Evolutionary conservation across 164 flowering plant genomes (phyloP).

Genomic region (Hamamelis virginiana): DNA sequence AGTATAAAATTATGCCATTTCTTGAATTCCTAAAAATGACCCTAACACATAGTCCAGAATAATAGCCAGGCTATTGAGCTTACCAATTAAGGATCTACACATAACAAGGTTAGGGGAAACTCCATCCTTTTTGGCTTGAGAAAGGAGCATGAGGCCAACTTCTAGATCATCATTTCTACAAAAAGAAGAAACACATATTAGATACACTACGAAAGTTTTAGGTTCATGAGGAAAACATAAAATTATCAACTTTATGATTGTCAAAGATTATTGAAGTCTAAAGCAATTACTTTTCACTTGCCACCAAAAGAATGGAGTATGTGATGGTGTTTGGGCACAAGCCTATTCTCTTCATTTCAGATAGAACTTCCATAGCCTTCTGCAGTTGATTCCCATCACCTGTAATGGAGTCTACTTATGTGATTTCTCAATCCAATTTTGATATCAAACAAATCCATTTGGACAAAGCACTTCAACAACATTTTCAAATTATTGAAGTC

Average conservation of each 20-base stretch:
- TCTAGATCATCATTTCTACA: conserved; percentile 74
- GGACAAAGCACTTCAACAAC: neutral
- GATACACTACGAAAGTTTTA: neutral
- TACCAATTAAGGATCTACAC: conserved; percentile 71
- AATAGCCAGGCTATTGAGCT: conserved; percentile 17
- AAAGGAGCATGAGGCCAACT: conserved; percentile 55
- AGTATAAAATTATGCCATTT: neutral
- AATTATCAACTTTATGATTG: conserved; percentile 7
- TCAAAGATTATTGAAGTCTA: neutral
- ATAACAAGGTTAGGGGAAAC: conserved; percentile 55
- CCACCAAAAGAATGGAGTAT: conserved; percentile 72
- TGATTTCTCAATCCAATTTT: conserved; percentile 3
- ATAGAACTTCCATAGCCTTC: conserved; percentile 67
- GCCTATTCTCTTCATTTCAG: conserved; percentile 63
- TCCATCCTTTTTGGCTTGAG: conserved; percentile 72
- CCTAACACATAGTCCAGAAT: neutral
- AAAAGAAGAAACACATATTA: conserved; percentile 3
- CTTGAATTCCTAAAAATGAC: neutral
- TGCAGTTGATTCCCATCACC: conserved; percentile 81
- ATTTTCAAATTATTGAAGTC: neutral
- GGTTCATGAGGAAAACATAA: conserved; percentile 5
- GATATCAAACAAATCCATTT: neutral
- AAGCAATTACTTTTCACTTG: conserved; percentile 73
- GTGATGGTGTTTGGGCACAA: conserved; percentile 64
- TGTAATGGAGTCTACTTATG: conserved; percentile 24